These are phyloP conservation scores for Russula sp. DNA, from an alignment of 768 basidiomycete genomes.

Conservation along the genomic window DNA sequence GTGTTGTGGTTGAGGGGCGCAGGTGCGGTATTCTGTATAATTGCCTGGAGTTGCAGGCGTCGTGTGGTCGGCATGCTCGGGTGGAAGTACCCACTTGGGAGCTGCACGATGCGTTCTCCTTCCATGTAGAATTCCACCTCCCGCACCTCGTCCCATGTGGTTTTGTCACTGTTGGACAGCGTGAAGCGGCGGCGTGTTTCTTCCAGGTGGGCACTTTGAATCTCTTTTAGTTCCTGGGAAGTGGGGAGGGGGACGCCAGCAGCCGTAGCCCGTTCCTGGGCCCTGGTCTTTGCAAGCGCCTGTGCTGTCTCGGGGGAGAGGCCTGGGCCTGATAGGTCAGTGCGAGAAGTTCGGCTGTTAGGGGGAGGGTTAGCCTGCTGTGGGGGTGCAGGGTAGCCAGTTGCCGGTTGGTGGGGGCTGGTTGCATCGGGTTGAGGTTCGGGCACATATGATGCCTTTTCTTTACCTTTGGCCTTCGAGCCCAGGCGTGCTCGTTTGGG, in stretches of 20 bases:
- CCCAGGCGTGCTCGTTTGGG: background rate
- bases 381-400: too few relatives aligned
- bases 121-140: background rate
- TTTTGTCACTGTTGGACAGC: background rate
- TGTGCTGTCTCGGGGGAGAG: background rate
- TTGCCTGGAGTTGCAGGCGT: background rate
- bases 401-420: too few relatives aligned
- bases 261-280: accelerated
- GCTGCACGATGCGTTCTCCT: background rate
- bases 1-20: background rate
- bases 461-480: background rate
- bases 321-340: background rate
- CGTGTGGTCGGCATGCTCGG: background rate
- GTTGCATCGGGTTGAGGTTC: too few relatives aligned
- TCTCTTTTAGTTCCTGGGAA: background rate
- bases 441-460: too few relatives aligned
- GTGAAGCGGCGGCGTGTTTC: too few relatives aligned
- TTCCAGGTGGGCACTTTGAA: background rate
- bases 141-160: background rate
- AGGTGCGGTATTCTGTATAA: background rate
- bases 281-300: background rate
- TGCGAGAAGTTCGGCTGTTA: background rate
- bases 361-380: too few relatives aligned
- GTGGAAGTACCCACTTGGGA: background rate
- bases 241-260: too few relatives aligned